Evolutionary conservation across 768 basidiomycete genomes (phyloP), one percentile per base, ranked within the genome.

Genomic region (Hemileccinum rubropunctum): DNA sequence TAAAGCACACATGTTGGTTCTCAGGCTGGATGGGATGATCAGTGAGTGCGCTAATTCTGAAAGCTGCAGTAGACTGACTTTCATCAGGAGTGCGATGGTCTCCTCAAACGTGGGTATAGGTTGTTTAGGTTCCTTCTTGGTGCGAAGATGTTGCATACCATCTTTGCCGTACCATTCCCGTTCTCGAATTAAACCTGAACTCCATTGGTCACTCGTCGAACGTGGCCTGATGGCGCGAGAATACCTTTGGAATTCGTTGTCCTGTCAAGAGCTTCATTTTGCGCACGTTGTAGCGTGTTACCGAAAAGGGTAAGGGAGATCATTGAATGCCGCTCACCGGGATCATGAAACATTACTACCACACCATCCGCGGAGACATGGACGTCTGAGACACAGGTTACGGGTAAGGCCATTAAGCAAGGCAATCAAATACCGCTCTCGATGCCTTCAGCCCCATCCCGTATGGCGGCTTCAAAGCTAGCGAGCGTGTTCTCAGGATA

Each of bases 301-400:
- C 60, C 52, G 21, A 62, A 60, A 58, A 42, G 35, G 54, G 58
- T 46, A 58, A 53, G 30, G 49, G 52, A 60, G 45, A 56, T 63
- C 61, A 42, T 48, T 20, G 47, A 20, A 0, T 23, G 32, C 33
- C n/a, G 58, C 76, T 58, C 58, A 88, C 84, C 80, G 14, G 92
- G 89, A 68, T 98, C 95, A 70, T 99, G 95, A 73, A 95, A 98
- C 90, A 98, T 91, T 42, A 98, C 70, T 30, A 98, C 86, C 35
- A 90, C 81, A 62, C 83, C 78, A 69, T 99, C 95, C 56, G 73
- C 71, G 32, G 95, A 91, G 61, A 95, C 86, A 70, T 98, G 95
- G 61, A 98, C 92, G 82, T 97, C 95, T 95, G 81, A 60, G 67
- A 71, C 72, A 61, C 62, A 59, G 67, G 81, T 84, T 76, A 83